These are phyloP conservation scores for Trichoderma sp. DNA, from an alignment of 2,329 filamentous ascomycete genomes.

Conservation along the genomic window DNA sequence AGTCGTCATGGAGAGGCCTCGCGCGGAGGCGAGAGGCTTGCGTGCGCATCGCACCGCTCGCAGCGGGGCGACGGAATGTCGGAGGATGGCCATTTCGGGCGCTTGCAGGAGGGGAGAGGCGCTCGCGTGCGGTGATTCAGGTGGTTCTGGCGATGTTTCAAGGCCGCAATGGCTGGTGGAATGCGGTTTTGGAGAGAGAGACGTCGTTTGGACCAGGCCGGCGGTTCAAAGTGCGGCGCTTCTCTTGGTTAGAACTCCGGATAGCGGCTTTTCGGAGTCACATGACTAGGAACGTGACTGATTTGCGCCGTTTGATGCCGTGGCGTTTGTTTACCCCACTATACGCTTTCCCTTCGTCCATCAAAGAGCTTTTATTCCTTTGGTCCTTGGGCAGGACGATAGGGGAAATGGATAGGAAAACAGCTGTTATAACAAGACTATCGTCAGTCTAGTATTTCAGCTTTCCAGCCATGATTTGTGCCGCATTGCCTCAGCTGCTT, in stretches of 20 bases:
- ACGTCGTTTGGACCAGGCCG: not conserved
- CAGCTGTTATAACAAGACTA: fast-evolving
- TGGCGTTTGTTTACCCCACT: conserved; percentile 5
- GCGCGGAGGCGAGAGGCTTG: conserved; percentile 37
- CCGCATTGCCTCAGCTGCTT: not conserved
- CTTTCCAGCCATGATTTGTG: not conserved
- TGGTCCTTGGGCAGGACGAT: not conserved
- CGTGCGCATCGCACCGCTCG: conserved; percentile 43
- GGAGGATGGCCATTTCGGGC: conserved; percentile 40
- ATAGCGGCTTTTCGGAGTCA: conserved; percentile 21
- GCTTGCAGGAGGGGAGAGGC: conserved; percentile 27
- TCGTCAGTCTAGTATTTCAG: not conserved
- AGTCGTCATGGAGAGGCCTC: conserved; percentile 49
- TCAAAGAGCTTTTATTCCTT: not conserved
- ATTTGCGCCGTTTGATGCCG: not conserved
- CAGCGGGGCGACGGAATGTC: conserved; percentile 41
- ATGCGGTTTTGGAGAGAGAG: conserved; percentile 3
- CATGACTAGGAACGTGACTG: conserved; percentile 8
- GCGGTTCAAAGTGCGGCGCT: conserved; percentile 22
- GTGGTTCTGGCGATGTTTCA: conserved; percentile 30
- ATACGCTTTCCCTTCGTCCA: conserved; percentile 7
- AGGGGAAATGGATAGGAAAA: not conserved
- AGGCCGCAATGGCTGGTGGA: conserved; percentile 36
- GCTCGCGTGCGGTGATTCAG: conserved; percentile 22
- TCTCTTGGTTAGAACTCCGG: conserved; percentile 18